Evolutionary conservation across 192 early-diverging fungal species (phyloP).

Genomic region (Helicostylum pulchrum): DNA sequence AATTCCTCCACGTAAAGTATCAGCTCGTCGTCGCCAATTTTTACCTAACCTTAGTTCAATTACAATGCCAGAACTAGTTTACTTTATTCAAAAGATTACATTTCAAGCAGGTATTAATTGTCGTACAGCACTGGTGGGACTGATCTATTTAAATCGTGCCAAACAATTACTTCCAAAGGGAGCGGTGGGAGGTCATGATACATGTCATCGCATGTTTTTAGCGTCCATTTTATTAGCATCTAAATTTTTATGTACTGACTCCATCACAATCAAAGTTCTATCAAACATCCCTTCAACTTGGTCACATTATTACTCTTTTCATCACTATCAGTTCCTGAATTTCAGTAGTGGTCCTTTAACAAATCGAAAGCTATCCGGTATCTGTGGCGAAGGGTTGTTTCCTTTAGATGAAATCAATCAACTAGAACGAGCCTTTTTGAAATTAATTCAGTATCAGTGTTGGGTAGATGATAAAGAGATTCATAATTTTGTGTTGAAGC

Average conservation of each 20-base stretch:
- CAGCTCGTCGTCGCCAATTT: not conserved
- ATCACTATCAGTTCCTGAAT: too few species aligned
- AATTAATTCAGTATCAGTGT: slow-evolving; percentile 22
- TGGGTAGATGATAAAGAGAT: slow-evolving; percentile 26
- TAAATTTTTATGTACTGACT: slow-evolving; percentile 20
- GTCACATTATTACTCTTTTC: too few species aligned
- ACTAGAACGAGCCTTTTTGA: slow-evolving; percentile 27
- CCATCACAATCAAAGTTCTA: too few species aligned
- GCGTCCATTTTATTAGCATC: slow-evolving; percentile 28
- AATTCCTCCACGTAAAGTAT: slow-evolving; percentile 16
- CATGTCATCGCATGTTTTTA: slow-evolving; percentile 32
- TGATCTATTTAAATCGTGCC: slow-evolving; percentile 31
- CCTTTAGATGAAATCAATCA: slow-evolving; percentile 26
- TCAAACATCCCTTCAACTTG: too few species aligned
- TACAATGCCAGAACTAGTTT: slow-evolving; percentile 34
- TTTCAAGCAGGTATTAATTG: slow-evolving; percentile 22
- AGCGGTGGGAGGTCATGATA: slow-evolving; percentile 30
- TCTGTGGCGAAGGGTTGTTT: slow-evolving; percentile 30
- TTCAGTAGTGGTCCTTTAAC: not conserved
- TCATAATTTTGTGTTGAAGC: slow-evolving; percentile 10
- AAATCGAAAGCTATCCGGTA: slow-evolving; percentile 25
- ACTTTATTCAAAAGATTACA: slow-evolving; percentile 35
- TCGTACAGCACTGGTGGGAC: slow-evolving; percentile 24
- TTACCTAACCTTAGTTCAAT: too few species aligned
- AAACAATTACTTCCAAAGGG: slow-evolving; percentile 24